Evolutionary conservation across 1,139 yeast genomes (phyloP).

Genomic region (Nakaseomyces uthaithaninus): DNA sequence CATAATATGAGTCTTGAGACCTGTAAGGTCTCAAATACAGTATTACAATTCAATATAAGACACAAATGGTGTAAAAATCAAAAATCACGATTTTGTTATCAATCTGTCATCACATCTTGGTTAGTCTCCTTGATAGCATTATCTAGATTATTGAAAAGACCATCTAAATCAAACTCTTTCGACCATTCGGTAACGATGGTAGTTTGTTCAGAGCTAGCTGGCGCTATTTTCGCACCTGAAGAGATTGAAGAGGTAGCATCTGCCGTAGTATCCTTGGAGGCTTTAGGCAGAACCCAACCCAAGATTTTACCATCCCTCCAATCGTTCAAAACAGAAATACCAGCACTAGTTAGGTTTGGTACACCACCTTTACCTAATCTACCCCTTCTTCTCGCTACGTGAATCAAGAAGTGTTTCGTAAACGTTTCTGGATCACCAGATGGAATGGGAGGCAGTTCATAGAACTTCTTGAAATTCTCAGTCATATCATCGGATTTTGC

Average conservation of each 20-base stretch:
- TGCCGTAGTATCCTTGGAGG: constrained; percentile 40
- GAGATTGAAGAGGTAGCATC: constrained; percentile 23
- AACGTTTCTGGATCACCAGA: constrained; percentile 52
- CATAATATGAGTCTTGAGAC: constrained; percentile 11
- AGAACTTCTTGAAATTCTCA: constrained; percentile 61
- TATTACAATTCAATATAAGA: background rate
- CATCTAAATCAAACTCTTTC: constrained; percentile 85
- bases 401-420: constrained; percentile 78
- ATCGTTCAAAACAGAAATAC: constrained; percentile 73
- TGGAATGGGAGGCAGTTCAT: constrained; percentile 78
- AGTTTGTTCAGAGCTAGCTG: constrained; percentile 56
- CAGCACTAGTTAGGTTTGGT: constrained; percentile 83
- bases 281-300: constrained; percentile 85
- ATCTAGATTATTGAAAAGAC: constrained; percentile 44
- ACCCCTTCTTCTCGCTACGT: constrained; percentile 87
- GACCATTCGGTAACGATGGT: constrained; percentile 88
- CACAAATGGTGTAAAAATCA: background rate
- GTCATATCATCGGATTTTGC: constrained; percentile 67
- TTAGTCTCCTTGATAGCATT: constrained; percentile 22
- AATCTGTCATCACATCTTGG: constrained; percentile 17
- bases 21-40: constrained; percentile 31
- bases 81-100: too few species aligned
- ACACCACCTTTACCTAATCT: constrained; percentile 89
- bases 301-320: constrained; percentile 95
- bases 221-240: constrained; percentile 32